These are phyloP conservation scores for Bimuria novae-zelandiae DNA, from an alignment of 2,329 filamentous ascomycete species.

Conservation along the genomic window DNA sequence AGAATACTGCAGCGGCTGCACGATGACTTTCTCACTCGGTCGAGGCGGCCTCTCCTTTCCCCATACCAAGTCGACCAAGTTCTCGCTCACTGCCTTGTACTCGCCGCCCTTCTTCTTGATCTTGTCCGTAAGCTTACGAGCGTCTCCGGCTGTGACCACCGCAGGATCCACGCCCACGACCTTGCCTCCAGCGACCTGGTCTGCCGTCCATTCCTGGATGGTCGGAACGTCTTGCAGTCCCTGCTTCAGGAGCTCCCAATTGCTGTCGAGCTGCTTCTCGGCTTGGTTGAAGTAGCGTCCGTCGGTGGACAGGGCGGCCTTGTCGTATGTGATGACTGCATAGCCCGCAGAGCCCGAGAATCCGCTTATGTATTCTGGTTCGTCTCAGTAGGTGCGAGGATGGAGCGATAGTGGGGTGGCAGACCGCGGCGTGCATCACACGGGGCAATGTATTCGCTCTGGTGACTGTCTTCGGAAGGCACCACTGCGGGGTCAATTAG, in stretches of 20 bases:
- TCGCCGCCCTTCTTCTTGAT: constrained; percentile 86
- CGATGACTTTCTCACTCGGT: constrained; percentile 75
- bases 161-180: constrained; percentile 88
- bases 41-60: constrained; percentile 70
- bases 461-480: constrained; percentile 95
- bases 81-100: constrained; percentile 74
- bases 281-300: constrained; percentile 99
- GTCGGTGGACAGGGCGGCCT: constrained; percentile 90
- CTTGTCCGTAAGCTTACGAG: constrained; percentile 78
- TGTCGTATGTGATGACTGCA: constrained; percentile 82
- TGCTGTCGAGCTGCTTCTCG: constrained; percentile 82
- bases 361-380: constrained; percentile 78
- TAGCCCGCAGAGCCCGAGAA: constrained; percentile 96
- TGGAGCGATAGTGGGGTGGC: constrained; percentile 19
- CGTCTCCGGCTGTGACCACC: constrained; percentile 75
- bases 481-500: constrained; percentile 68
- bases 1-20: constrained; percentile 73
- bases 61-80: constrained; percentile 94
- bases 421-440: constrained; percentile 83
- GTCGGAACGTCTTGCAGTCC: constrained; percentile 92
- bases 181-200: constrained; percentile 85
- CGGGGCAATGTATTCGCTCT: constrained; percentile 97
- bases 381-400: constrained; percentile 31
- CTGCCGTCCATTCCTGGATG: constrained; percentile 93
- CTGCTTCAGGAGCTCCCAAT: constrained; percentile 92